Evolutionary conservation across 345 rosid species (phyloP).

Genomic region (Erodium maritimum): DNA sequence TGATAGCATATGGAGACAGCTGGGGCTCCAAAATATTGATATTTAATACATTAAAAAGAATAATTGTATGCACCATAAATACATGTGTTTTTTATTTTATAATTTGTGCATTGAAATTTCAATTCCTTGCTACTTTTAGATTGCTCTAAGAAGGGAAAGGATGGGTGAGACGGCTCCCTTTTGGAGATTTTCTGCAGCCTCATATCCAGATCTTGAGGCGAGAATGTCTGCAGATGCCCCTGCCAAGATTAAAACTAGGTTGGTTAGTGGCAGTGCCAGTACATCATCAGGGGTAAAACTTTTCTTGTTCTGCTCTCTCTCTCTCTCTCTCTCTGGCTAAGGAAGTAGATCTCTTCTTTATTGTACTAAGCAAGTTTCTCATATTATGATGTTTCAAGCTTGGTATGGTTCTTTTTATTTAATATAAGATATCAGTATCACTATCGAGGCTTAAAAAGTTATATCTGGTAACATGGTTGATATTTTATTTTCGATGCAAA

Average conservation of each 20-base stretch:
- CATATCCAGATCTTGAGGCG: constrained; percentile 45
- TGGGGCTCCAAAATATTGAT: background rate
- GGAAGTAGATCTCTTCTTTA: no score
- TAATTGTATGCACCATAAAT: background rate
- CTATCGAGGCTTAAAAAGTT: no score
- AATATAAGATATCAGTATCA: no score
- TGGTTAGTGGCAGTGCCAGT: constrained; percentile 26
- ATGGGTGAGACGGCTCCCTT: constrained; percentile 74
- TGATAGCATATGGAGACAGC: background rate
- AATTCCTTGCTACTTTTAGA: constrained; percentile 18
- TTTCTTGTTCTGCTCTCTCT: background rate
- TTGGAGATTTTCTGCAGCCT: constrained; percentile 67
- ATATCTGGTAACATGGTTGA: no score
- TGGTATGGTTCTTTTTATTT: no score
- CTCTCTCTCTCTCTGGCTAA: no score
- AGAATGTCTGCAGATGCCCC: constrained; percentile 22
- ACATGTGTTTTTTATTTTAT: background rate
- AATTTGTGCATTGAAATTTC: background rate
- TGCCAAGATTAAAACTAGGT: constrained; percentile 27
- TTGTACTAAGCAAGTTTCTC: no score
- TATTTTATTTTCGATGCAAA: no score
- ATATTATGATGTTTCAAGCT: no score
- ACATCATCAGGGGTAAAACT: constrained; percentile 38
- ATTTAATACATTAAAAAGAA: no score
- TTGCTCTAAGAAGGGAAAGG: constrained; percentile 76